Evolutionary conservation across 768 basidiomycete genomes (phyloP).

Genomic region (Boletus rufocinnamomeus): DNA sequence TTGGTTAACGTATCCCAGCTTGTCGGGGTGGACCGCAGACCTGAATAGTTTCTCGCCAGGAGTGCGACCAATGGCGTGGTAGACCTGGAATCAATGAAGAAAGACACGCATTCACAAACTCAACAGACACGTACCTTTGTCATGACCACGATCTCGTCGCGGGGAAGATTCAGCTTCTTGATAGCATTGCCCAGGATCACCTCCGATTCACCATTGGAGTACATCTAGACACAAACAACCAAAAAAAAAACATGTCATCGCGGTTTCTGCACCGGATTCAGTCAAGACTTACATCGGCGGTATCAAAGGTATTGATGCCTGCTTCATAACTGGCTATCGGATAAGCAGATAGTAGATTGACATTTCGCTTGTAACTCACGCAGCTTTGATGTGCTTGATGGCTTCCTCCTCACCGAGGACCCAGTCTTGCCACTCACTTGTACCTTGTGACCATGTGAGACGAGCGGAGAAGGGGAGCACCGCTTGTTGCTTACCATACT

Average conservation of each 20-base stretch:
- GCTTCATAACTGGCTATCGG: background rate
- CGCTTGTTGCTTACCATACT: constrained; percentile 11
- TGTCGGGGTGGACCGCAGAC: constrained; percentile 4
- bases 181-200: constrained; percentile 3
- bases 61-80: constrained; percentile 1
- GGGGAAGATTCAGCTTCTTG: constrained; percentile 1
- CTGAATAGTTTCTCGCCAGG: constrained; percentile 4
- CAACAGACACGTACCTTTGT: background rate
- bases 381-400: constrained; percentile 1
- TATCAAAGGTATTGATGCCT: constrained; percentile 6
- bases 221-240: background rate
- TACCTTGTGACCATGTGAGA: constrained; percentile 7
- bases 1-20: constrained; percentile 3
- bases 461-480: background rate
- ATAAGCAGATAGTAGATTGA: background rate
- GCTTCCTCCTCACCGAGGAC: constrained; percentile 6
- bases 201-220: constrained; percentile 6
- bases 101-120: background rate
- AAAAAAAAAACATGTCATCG: background rate
- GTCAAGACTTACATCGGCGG: background rate
- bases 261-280: background rate
- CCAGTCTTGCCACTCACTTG: constrained; percentile 7
- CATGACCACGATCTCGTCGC: constrained; percentile 5
- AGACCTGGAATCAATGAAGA: background rate
- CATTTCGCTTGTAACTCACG: background rate